These are phyloP conservation scores for Coelastrella sp. DNA, from an alignment of 139 green algal species.

Conservation along the genomic window DNA sequence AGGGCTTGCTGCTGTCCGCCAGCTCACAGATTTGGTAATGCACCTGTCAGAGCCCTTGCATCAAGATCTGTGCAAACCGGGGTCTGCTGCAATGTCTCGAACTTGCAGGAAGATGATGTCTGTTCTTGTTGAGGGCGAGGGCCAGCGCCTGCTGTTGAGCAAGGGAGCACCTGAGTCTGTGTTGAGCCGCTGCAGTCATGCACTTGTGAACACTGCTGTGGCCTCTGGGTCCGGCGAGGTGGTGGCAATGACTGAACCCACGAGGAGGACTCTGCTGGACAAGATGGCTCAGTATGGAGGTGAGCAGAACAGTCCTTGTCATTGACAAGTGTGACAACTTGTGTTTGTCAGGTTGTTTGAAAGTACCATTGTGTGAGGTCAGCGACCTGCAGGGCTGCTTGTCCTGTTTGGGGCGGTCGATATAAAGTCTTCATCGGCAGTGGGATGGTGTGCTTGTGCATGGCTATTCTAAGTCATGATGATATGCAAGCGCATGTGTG, in stretches of 20 bases:
- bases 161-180: constrained; percentile 94
- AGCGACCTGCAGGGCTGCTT: not conserved
- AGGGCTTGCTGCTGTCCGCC: too few species aligned
- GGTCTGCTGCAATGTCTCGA: too few species aligned
- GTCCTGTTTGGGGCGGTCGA: too few species aligned
- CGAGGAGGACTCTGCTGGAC: constrained; percentile 49
- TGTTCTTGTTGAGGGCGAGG: constrained; percentile 66
- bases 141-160: constrained; percentile 59
- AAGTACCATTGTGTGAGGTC: too few species aligned
- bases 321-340: not conserved
- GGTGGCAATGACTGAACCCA: constrained; percentile 59
- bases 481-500: not conserved
- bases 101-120: constrained; percentile 93
- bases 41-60: too few species aligned
- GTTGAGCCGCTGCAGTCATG: constrained; percentile 78
- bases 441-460: too few species aligned
- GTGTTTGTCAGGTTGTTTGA: not conserved
- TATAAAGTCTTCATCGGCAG: too few species aligned
- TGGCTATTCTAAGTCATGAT: not conserved
- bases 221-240: constrained; percentile 29
- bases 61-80: too few species aligned
- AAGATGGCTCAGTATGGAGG: constrained; percentile 64
- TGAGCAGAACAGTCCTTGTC: not conserved
- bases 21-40: too few species aligned
- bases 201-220: constrained; percentile 64